Base-by-base conservation (phyloP, 805 yeast species). In the Suhomyces pyralidae region DNA sequence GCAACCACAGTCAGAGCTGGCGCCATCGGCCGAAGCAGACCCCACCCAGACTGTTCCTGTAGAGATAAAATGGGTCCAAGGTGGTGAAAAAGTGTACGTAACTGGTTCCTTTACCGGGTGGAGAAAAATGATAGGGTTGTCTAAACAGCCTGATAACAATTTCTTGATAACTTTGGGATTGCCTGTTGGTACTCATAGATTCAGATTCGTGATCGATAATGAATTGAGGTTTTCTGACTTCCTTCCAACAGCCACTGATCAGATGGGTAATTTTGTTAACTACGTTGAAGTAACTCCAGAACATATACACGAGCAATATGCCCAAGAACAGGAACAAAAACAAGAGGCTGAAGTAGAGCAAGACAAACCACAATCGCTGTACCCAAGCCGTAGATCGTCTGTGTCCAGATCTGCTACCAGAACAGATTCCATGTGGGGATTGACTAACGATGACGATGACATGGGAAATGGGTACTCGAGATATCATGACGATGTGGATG, bases 81-180 rank as follows among this genome's bases (percentile, higher is more conserved):
- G 98, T n/a, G 99, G 99, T 55, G 82, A 82, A 48, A 88, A 88
- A 62, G 98, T 94, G 2, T 94, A 91, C 67, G 97, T 93, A 12
- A 94, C 97, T 34, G 99, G 99, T 48, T 88, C 97, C 0, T 93
- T 93, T 71, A 94, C 99, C 0, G 97, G 97, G 3, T 94, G 99
- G 98, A 79, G 97, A 59, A 93, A 92, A 70, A 93, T 94, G 98
- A 92, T 93, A 64, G 96, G 96, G 40, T 74, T 94, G 61, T 79
- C 79, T 28, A 76, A 74, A 68, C 81, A 68, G 70, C 76, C 61
- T 8, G 83, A 84, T 59, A 78, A 79, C 20, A 75, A 77, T 38
- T 85, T 86, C 61, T 76, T 83, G 45, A 86, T 90, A 24, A 86
- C 88, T 49, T 74, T 90, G 48, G 88, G 89, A 40, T 71, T 90